These are phyloP conservation scores for Aspergillus uvarum DNA, from an alignment of 2,329 filamentous ascomycete genomes.

Conservation along the genomic window DNA sequence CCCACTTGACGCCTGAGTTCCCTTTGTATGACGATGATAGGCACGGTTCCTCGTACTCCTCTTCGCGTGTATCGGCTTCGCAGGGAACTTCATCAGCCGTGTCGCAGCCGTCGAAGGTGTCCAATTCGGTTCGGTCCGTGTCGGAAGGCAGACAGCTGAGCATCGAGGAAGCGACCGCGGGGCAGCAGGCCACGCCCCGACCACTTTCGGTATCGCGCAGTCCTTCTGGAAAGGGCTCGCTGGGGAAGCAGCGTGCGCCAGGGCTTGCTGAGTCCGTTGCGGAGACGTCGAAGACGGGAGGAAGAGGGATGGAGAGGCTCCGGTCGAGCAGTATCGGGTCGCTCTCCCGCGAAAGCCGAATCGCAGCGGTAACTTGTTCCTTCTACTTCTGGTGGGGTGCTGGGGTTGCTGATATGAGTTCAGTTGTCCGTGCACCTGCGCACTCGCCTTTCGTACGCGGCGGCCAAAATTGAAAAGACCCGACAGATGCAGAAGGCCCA, in stretches of 20 bases:
- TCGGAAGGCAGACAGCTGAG: background rate
- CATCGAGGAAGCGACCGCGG: background rate
- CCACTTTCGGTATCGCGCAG: conserved; percentile 12
- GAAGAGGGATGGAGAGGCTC: conserved; percentile 38
- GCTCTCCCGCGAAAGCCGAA: conserved; percentile 65
- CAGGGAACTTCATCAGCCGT: background rate
- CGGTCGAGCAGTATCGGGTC: conserved; percentile 73
- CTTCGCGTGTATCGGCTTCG: background rate
- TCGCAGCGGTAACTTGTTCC: conserved; percentile 67
- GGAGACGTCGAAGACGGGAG: conserved; percentile 18
- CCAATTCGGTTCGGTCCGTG: background rate
- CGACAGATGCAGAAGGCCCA: conserved; percentile 74
- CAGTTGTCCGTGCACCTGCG: conserved; percentile 77
- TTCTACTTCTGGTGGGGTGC: background rate
- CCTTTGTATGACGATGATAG: background rate
- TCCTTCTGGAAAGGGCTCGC: conserved; percentile 26
- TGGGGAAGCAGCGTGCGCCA: conserved; percentile 74
- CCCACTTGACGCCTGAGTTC: background rate
- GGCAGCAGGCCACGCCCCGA: background rate
- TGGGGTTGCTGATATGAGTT: conserved; percentile 24
- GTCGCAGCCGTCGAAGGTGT: background rate
- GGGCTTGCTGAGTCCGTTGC: conserved; percentile 64
- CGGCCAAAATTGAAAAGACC: conserved; percentile 87
- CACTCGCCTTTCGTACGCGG: conserved; percentile 84
- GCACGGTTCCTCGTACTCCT: background rate